Conservation (phyloP, 352 stramenopile species). For the Globisporangium irregulare region DNA sequence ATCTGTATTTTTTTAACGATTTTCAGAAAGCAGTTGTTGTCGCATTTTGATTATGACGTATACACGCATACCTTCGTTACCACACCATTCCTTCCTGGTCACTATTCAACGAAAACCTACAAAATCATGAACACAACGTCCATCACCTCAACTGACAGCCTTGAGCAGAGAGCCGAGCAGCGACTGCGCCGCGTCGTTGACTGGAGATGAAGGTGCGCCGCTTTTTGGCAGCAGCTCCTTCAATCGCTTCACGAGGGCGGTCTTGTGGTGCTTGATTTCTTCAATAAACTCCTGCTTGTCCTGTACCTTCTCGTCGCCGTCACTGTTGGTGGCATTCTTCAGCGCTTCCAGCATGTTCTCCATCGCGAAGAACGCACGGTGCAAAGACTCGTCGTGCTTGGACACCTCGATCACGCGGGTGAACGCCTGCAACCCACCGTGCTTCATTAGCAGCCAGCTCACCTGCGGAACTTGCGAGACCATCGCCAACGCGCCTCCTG, state of each 20-base stretch:
- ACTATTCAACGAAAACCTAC: neutral
- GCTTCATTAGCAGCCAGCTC: slow-evolving; percentile 66
- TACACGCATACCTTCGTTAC: neutral
- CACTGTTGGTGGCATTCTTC: slow-evolving; percentile 7
- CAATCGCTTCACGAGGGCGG: slow-evolving; percentile 35
- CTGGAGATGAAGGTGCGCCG: slow-evolving; percentile 20
- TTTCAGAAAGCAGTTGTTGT: neutral
- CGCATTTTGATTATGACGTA: neutral
- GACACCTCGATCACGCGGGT: slow-evolving; percentile 44
- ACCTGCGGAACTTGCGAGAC: slow-evolving; percentile 78
- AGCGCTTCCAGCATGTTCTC: slow-evolving; percentile 71
- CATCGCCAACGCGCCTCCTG: slow-evolving; percentile 93
- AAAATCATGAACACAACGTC: neutral
- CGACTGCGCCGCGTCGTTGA: slow-evolving; percentile 49
- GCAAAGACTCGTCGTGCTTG: slow-evolving; percentile 62
- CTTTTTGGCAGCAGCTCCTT: slow-evolving; percentile 24
- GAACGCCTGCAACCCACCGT: slow-evolving; percentile 63
- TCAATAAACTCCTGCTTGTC: slow-evolving; percentile 47
- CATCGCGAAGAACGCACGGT: slow-evolving; percentile 70
- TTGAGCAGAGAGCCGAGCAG: slow-evolving; percentile 45
- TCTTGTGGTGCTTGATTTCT: slow-evolving; percentile 33
- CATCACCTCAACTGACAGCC: slow-evolving; percentile 11
- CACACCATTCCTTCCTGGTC: neutral
- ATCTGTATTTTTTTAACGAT: neutral
- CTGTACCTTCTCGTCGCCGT: slow-evolving; percentile 29